A percentile compares a stretch with the other conserved stretches of the same genome.
These are phyloP conservation scores for Saturnispora diversa DNA, from an alignment of 805 yeast species.

Conservation along the genomic window DNA sequence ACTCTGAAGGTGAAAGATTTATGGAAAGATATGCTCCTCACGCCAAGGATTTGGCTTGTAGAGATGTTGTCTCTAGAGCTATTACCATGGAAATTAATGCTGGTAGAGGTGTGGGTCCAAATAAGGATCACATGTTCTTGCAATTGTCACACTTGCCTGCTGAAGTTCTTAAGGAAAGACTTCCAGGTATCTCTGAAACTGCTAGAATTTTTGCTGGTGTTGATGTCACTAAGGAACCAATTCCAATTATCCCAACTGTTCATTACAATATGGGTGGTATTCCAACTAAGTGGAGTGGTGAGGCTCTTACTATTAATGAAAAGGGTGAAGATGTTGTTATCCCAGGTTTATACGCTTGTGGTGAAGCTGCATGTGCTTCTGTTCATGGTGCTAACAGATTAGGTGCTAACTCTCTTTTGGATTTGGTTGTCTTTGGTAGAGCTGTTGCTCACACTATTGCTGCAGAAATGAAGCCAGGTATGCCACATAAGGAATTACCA, in stretches of 20 bases:
- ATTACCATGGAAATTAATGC: slow-evolving; percentile 98
- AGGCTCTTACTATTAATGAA: slow-evolving; percentile 75
- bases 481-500: slow-evolving; percentile 75
- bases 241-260: slow-evolving; percentile 96
- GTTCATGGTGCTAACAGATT: slow-evolving; percentile 99
- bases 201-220: slow-evolving; percentile 99
- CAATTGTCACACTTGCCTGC: slow-evolving; percentile 94
- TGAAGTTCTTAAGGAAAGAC: slow-evolving; percentile 82
- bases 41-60: slow-evolving; percentile 95
- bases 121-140: slow-evolving; percentile 88
- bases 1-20: slow-evolving; percentile 97
- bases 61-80: slow-evolving; percentile 98
- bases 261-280: slow-evolving; percentile 99
- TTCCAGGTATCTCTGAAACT: slow-evolving; percentile 98
- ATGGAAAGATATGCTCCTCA: slow-evolving; percentile 99
- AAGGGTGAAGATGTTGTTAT: slow-evolving; percentile 85
- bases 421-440: slow-evolving; percentile 96
- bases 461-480: slow-evolving; percentile 79
- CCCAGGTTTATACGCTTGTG: slow-evolving; percentile 93
- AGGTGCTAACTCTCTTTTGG: slow-evolving; percentile 96
- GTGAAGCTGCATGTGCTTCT: slow-evolving; percentile 98
- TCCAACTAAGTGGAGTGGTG: slow-evolving; percentile 97
- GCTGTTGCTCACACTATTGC: slow-evolving; percentile 91
- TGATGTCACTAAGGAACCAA: slow-evolving; percentile 98
- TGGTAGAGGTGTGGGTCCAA: slow-evolving; percentile 98